Evolutionary conservation across 768 basidiomycete genomes (phyloP), one percentile per base, ranked within the genome.

Genomic region (Tulasnella sp.): DNA sequence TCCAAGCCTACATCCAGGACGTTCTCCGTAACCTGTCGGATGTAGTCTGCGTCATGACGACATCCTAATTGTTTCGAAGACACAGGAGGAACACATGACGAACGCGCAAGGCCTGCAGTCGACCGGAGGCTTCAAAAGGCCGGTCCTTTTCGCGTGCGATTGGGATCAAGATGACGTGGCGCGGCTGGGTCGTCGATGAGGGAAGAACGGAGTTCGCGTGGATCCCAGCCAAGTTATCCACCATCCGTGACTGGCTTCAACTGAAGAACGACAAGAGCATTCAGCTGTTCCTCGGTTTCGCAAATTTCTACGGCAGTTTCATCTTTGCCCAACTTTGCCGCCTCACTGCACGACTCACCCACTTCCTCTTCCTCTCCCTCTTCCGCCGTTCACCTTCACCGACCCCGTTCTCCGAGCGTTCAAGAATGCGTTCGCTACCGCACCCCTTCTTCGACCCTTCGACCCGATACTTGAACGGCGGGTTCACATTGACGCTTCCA

Each of bases 401-500:
- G n/a, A 34, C 14, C 34, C n/a, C 7, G 72, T 66, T 8, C 59
- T 22, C 6, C 35, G 26, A 40, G 63, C 70, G 34, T 74, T 74
- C 52, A 75, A 75, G 40, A 17, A 7, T 6, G 59, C 72, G 37
- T 68, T 74, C 73, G 42, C 73, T n/a, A 52, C 62, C 19, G 69
- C 74, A 14, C 73, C 74, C 17, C 34, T 75, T 16, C 64, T 73
- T 9, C 65, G 36, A 3, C 72, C 64, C 71, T 71, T 67, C 39
- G 66, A 74, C 37, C 73, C 73, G 19, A 19, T 34, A 6, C 62
- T 64, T 5, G 62, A 62, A 5, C 16, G 17, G 11, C 12, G 12
- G 22, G 35, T 79, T 11, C 69, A 76, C 40, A 78, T 77, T 19
- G 78, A 79, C 62, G 78, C 78, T 32, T 79, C 78, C 17, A 71